Conservation (phyloP, 2,329 filamentous ascomycete species). For the Cucurbitaria berberidis region DNA sequence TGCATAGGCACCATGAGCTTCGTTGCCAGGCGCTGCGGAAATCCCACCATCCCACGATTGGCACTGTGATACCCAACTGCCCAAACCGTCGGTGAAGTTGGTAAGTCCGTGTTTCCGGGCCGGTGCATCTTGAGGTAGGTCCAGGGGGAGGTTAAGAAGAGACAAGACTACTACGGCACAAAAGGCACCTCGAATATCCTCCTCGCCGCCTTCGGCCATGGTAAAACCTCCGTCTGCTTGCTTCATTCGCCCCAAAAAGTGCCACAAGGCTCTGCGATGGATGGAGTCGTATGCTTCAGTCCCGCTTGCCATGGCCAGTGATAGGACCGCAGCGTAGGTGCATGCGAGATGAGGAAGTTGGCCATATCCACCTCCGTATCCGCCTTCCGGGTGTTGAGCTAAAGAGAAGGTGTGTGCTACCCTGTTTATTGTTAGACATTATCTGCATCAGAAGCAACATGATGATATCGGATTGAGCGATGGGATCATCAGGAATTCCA, state of each 20-base stretch:
- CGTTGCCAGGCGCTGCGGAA: constrained; percentile 80
- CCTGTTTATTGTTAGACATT: constrained; percentile 44
- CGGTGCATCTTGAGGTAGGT: constrained; percentile 75
- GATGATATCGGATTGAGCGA: background rate
- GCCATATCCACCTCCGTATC: constrained; percentile 92
- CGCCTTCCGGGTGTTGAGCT: constrained; percentile 82
- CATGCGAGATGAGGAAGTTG: constrained; percentile 88
- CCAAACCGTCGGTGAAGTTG: constrained; percentile 73
- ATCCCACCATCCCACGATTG: constrained; percentile 97
- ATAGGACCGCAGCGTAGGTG: constrained; percentile 83
- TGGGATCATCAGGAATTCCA: background rate
- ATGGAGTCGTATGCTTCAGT: constrained; percentile 75
- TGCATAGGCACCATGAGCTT: constrained; percentile 95
- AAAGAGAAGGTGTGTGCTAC: constrained; percentile 76
- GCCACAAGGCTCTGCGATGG: constrained; percentile 86
- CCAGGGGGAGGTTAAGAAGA: constrained; percentile 80
- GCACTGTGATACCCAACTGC: constrained; percentile 82
- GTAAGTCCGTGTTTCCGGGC: constrained; percentile 67
- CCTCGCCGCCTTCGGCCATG: constrained; percentile 84
- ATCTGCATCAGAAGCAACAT: background rate
- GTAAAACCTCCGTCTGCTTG: constrained; percentile 88
- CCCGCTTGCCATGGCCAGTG: constrained; percentile 79
- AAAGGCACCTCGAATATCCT: constrained; percentile 92
- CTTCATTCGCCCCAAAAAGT: constrained; percentile 86
- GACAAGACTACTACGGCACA: constrained; percentile 86